Percentiles rank a stretch among this genome's conserved stretches.
Evolutionary conservation across 352 stramenopile genomes (phyloP).

Genomic region (Phytophthora brassicae): DNA sequence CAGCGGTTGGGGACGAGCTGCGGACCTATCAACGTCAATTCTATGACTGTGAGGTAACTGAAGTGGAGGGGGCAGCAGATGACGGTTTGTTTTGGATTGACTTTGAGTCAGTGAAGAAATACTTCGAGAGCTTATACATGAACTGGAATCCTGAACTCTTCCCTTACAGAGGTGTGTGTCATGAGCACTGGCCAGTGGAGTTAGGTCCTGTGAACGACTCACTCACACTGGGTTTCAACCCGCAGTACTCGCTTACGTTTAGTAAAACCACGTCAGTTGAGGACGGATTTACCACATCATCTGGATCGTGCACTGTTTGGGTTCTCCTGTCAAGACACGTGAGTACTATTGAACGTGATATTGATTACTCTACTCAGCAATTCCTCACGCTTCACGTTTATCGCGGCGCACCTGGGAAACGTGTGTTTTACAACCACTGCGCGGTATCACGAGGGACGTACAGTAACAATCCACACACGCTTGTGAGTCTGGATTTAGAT

Average conservation of each 20-base stretch:
- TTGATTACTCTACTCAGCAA: conserved; percentile 53
- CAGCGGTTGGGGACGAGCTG: conserved; percentile 29
- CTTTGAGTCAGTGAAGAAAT: conserved; percentile 90
- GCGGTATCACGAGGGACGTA: conserved; percentile 85
- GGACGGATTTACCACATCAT: conserved; percentile 12
- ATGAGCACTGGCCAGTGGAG: conserved; percentile 84
- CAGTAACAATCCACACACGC: conserved; percentile 92
- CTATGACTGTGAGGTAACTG: conserved; percentile 31
- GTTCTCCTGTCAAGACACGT: conserved; percentile 94
- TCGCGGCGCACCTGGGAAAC: conserved; percentile 49
- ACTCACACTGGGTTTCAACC: conserved; percentile 92
- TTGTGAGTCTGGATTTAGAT: conserved; percentile 86
- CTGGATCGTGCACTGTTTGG: conserved; percentile 76
- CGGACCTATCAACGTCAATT: conserved; percentile 56
- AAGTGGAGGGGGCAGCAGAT: conserved; percentile 55
- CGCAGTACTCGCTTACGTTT: conserved; percentile 91
- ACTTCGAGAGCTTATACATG: conserved; percentile 94
- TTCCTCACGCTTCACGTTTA: conserved; percentile 94
- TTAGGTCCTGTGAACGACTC: conserved; percentile 88
- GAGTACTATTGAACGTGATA: conserved; percentile 70
- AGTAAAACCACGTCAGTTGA: conserved; percentile 12
- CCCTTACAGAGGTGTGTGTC: conserved; percentile 71
- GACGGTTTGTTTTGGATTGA: conserved; percentile 97
- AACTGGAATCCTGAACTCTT: conserved; percentile 96
- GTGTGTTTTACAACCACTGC: conserved; percentile 85